A percentile compares a stretch with the other conserved stretches of the same genome.
Evolutionary conservation across 805 yeast species (phyloP).

Genomic region (Kodamaea neixiangensis): DNA sequence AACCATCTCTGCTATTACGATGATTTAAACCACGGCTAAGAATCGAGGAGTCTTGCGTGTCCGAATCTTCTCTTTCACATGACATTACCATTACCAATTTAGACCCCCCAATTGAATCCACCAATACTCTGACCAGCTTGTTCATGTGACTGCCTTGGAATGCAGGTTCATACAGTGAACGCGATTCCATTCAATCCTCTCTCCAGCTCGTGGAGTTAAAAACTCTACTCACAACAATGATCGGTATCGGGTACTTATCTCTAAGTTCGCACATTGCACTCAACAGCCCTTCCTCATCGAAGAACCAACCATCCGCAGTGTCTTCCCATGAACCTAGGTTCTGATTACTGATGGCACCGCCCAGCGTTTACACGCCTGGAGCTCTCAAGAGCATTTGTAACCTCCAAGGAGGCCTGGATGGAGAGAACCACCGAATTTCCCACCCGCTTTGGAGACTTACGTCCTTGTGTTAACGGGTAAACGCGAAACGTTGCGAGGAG

Average conservation of each 20-base stretch:
- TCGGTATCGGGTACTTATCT: slow-evolving; percentile 61
- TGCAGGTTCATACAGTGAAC: no score
- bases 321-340: slow-evolving; percentile 48
- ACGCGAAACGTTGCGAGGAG: slow-evolving; percentile 48
- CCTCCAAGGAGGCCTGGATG: slow-evolving; percentile 34
- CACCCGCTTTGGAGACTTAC: slow-evolving; percentile 42
- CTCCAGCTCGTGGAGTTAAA: neutral
- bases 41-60: no score
- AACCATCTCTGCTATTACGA: no score
- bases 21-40: no score
- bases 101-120: no score
- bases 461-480: slow-evolving; percentile 44
- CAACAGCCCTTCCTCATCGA: slow-evolving; percentile 44
- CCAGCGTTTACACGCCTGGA: slow-evolving; percentile 59
- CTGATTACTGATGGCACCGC: slow-evolving; percentile 58
- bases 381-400: slow-evolving; percentile 54
- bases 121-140: no score
- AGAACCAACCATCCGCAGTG: slow-evolving; percentile 58
- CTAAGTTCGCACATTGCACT: slow-evolving; percentile 61
- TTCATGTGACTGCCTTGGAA: no score
- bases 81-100: no score
- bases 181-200: neutral
- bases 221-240: slow-evolving; percentile 51
- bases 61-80: no score
- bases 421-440: slow-evolving; percentile 68